Conservation (phyloP, 108 stramenopile genomes). For the Stephanodiscus minutulus region DNA sequence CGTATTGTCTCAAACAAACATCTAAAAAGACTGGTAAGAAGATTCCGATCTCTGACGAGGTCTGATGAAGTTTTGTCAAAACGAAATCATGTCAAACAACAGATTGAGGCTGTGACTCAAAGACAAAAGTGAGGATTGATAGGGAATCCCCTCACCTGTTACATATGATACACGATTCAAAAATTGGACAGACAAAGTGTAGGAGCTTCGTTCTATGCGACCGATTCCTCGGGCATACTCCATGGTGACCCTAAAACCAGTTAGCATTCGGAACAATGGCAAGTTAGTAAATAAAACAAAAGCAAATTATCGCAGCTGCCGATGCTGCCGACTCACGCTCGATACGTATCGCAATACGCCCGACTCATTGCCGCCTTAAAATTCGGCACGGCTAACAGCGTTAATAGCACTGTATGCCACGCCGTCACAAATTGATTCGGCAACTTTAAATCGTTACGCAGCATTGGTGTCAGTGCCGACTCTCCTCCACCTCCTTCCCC, state of each 20-base stretch:
- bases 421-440: conserved; percentile 62
- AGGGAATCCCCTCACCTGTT: conserved; percentile 14
- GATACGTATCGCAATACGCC: conserved; percentile 90
- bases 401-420: conserved; percentile 88
- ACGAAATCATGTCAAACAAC: background rate
- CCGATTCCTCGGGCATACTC: conserved; percentile 89
- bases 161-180: conserved; percentile 93
- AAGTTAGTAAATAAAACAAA: background rate
- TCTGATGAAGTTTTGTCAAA: conserved; percentile 23
- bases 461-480: conserved; percentile 64
- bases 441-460: conserved; percentile 76
- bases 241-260: conserved; percentile 53
- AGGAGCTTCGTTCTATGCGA: conserved; percentile 78
- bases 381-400: conserved; percentile 88
- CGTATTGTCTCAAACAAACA: conserved; percentile 66
- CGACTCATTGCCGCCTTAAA: conserved; percentile 91
- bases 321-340: conserved; percentile 16
- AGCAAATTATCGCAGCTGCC: background rate
- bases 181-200: conserved; percentile 88
- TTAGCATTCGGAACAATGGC: background rate
- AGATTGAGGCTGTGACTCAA: background rate
- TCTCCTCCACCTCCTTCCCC: conserved; percentile 36
- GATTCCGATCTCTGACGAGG: conserved; percentile 66
- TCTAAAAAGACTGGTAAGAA: conserved; percentile 67
- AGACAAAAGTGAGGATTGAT: background rate